phyloP scores from a whole-genome alignment of 257 asterid genomes.

The Catharanthus roseus region DNA sequence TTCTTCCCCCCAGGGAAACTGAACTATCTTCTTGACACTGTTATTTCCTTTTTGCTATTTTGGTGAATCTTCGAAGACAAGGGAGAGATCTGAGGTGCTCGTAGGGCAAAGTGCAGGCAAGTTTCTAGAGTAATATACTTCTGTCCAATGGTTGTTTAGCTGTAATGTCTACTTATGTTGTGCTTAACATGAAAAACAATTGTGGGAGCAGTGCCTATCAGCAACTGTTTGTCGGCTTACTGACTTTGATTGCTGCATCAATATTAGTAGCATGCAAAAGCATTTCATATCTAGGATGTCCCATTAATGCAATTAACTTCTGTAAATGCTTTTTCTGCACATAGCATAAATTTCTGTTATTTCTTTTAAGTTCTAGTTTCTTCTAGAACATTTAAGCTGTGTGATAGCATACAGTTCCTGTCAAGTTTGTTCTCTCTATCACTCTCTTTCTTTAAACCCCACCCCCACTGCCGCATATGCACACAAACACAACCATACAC shows the following conservation, averaged over 20 bases:
- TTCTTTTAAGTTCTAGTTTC: background rate
- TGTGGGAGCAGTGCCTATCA: background rate
- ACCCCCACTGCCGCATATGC: background rate
- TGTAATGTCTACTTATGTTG: background rate
- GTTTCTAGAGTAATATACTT: conserved; percentile 1
- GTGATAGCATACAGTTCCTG: background rate
- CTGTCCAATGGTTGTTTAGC: background rate
- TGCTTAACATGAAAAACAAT: background rate
- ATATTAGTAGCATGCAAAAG: background rate
- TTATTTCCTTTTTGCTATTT: background rate
- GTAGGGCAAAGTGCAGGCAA: conserved; percentile 9
- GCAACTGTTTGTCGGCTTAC: background rate
- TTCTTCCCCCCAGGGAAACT: background rate
- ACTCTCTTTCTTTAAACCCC: background rate
- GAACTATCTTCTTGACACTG: background rate
- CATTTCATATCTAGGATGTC: background rate
- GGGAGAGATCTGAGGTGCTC: background rate
- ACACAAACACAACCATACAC: too few species aligned
- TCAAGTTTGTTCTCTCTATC: too few species aligned
- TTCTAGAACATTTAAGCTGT: background rate
- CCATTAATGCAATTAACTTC: background rate
- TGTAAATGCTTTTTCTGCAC: background rate
- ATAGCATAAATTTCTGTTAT: background rate
- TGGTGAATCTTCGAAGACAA: background rate
- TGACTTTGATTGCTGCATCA: too few species aligned